Base-by-base conservation (phyloP, 768 basidiomycete species). In the Porpolomopsis calyptriformis region DNA sequence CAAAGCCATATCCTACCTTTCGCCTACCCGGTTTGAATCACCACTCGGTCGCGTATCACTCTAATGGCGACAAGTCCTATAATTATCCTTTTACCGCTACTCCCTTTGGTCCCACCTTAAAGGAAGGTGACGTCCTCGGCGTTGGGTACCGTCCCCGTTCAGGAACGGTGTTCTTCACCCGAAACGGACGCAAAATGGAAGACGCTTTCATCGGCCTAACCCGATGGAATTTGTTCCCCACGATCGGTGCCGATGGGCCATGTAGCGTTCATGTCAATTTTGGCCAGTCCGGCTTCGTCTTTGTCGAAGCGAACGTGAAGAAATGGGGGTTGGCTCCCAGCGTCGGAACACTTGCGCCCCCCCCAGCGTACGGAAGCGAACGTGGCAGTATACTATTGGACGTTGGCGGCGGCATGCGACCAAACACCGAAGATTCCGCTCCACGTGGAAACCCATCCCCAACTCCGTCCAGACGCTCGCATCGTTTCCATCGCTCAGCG, bases 271-370 rank as follows among this genome's bases (percentile, higher is more conserved):
- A 99, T 55, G 88, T 97, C 58, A 99, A 99, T 61, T 76, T 99
- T 11, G 96, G 96, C 6, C 96, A 98, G 65, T 84, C 89, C 4
- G 96, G 96, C 4, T 99, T 99, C 60, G 96, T 98, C 31, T 98
- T 96, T 56, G 97, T 99, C 57, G 96, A 99, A 66, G 96, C 96
- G 26, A 97, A 99, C 59, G 96, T 99, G 51, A 99, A 99, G 75
- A 98, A 97, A 62, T 99, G 96, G 96, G 96, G 96, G 14, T 66
- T 98, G 25, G 96, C 96, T 26, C 96, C 96, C 6, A 96, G 92
- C 60, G 84, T 93, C 11, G 96, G 96, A 39, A 98, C 96, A 0
- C 74, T 98, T 8, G 94, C 94, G 1, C 96, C 96, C 12, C 96
- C 96, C 23, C 96, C 96, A 4, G 93, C 96, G 0, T 98, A 98